A percentile compares a stretch with the other conserved stretches of the same genome.
phyloP scores from a whole-genome alignment of 805 yeast species.

The Wickerhamomyces pijperi region DNA sequence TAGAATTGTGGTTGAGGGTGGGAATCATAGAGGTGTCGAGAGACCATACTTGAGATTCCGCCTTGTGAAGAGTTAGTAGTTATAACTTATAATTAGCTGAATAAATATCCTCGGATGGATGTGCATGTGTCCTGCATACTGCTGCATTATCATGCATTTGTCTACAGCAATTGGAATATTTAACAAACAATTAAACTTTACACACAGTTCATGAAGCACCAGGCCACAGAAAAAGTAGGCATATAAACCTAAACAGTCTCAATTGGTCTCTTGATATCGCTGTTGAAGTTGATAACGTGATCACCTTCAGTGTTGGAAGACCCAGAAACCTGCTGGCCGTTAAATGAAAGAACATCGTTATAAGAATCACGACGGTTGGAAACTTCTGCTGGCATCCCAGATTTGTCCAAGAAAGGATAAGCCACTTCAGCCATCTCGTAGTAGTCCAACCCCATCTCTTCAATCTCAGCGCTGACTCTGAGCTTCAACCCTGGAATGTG shows the following conservation, averaged over 20 bases:
- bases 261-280: not conserved
- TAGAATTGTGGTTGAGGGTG: conserved; percentile 31
- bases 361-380: not conserved
- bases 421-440: conserved; percentile 39
- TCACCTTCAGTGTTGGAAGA: not conserved
- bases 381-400: no score
- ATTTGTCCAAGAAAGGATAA: conserved; percentile 20
- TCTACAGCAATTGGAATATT: no score
- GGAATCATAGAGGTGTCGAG: conserved; percentile 23
- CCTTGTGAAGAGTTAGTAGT: no score
- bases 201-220: no score
- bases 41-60: conserved; percentile 13
- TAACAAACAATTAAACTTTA: no score
- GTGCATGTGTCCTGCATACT: no score
- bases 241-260: not conserved
- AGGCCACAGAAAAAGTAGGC: no score
- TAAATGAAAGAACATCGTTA: not conserved
- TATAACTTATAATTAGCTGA: no score
- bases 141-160: no score
- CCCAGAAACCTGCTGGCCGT: not conserved
- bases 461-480: conserved; percentile 33
- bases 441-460: conserved; percentile 39
- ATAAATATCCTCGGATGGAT: no score
- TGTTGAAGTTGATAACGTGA: not conserved
- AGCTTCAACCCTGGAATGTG: conserved; percentile 38